Base-by-base conservation (phyloP, 139 green algal species). In the Yamagishiella unicocca region DNA sequence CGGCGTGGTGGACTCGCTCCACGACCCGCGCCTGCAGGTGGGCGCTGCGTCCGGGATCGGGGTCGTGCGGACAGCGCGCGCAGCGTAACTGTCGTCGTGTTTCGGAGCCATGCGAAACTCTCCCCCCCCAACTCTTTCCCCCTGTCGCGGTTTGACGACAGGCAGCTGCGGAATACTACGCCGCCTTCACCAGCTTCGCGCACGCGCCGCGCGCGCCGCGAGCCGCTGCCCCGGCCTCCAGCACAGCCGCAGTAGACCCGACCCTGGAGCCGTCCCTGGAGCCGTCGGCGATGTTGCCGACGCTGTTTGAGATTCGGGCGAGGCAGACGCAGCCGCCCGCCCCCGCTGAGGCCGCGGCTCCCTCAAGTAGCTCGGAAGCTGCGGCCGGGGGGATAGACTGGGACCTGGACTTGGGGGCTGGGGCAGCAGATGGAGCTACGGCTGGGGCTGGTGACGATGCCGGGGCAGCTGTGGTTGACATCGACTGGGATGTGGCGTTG, bases 401-500 rank as follows among this genome's bases (percentile, higher is more conserved):
- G 62, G 79, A 82, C 43, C 21, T 55, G 29, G n/a, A 43, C 9
- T 33, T n/a, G 3, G 42, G 45, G 40, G 75, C 67, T 43, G 88
- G 55, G 17, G 75, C n/a, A 33, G 50, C 64, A 74, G 82, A 43
- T 29, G 89, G 64, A 1, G 72, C 10, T 8, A 81, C 27, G n/a
- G n/a, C n/a, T 50, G 77, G 66, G 17, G 68, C 72, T 31, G 73
- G 71, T 24, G 75, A 45, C 10, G 33, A 67, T 19, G 74, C 37
- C 2, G 61, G 37, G 38, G 74, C 61, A 33, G 64, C 62, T 9
- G 53, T 27, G 42, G 81, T 81, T 5, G 85, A 78, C 53, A 92
- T 95, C 45, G 89, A 84, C 58, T 95, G 91, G 92, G 93, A 94
- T 62, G 24, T 93, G 14, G 88, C 17, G 19, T 29, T 38, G 46